phyloP scores from a whole-genome alignment of 2,329 filamentous ascomycete species.

The Alternaria viburni region DNA sequence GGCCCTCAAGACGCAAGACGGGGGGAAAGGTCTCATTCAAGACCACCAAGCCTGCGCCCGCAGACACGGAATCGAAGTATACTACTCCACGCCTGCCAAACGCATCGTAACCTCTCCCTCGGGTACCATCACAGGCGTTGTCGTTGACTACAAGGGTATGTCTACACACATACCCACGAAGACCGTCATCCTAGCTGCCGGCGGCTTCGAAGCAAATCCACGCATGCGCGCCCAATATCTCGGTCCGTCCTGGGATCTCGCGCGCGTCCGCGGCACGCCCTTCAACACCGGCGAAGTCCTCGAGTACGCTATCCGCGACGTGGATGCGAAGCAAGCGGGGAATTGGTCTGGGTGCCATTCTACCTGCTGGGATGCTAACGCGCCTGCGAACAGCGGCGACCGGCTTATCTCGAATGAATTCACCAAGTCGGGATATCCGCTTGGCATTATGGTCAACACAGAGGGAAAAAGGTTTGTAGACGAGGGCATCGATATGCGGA shows the following conservation, averaged over 20 bases:
- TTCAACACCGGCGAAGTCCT: constrained; percentile 69
- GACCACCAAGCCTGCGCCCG: constrained; percentile 56
- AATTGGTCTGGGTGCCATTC: constrained; percentile 71
- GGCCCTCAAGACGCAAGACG: constrained; percentile 64
- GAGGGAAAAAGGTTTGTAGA: constrained; percentile 68
- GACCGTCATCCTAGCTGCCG: constrained; percentile 63
- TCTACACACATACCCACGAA: constrained; percentile 39
- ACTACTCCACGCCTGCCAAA: constrained; percentile 56
- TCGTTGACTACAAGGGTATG: constrained; percentile 31
- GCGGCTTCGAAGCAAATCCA: constrained; percentile 69
- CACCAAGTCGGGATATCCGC: constrained; percentile 72
- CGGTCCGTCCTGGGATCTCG: constrained; percentile 68
- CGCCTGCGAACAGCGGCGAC: constrained; percentile 62
- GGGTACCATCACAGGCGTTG: constrained; percentile 44
- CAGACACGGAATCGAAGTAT: constrained; percentile 52
- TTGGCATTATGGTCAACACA: constrained; percentile 69
- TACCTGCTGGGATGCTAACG: constrained; percentile 69
- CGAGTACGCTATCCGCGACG: constrained; percentile 58
- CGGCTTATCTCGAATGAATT: constrained; percentile 68
- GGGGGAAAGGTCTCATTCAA: constrained; percentile 64
- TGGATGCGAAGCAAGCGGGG: constrained; percentile 60
- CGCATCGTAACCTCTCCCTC: constrained; percentile 45
- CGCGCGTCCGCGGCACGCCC: constrained; percentile 67
- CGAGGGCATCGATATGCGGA: constrained; percentile 69
- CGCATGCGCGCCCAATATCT: constrained; percentile 62